phyloP scores from a whole-genome alignment of 1,284 basidiomycete species.

The Fomitiporia mediterranea region DNA sequence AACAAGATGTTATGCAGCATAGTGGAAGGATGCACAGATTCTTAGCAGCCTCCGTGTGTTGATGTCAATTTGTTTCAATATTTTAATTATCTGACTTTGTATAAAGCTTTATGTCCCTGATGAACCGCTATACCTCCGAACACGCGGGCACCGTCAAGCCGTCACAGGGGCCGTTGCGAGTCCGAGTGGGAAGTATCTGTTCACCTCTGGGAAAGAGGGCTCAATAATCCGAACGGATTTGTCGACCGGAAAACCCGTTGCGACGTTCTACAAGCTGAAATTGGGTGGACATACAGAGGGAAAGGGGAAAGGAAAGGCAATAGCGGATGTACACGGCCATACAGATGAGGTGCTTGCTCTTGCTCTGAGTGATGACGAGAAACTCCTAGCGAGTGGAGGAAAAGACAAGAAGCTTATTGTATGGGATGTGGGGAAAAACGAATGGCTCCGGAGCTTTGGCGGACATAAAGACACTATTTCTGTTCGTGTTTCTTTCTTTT shows the following conservation, averaged over 20 bases:
- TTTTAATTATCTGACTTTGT: conserved; percentile 25
- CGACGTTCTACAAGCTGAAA: conserved; percentile 57
- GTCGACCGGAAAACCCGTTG: conserved; percentile 50
- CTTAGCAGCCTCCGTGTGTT: conserved; percentile 63
- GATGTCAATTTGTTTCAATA: background rate
- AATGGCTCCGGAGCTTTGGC: conserved; percentile 75
- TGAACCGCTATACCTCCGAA: conserved; percentile 46
- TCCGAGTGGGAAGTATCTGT: conserved; percentile 65
- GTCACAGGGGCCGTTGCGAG: conserved; percentile 75
- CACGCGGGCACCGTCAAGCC: conserved; percentile 69
- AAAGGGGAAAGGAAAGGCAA: conserved; percentile 53
- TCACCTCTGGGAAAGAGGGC: conserved; percentile 84
- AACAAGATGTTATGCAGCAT: conserved; percentile 84
- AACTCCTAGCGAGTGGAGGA: conserved; percentile 82
- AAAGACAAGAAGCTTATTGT: conserved; percentile 77
- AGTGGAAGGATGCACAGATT: conserved; percentile 83
- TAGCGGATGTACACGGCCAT: conserved; percentile 62
- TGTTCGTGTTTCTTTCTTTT: conserved; percentile 43
- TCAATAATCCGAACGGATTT: conserved; percentile 80
- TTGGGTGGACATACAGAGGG: conserved; percentile 36
- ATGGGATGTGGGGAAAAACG: conserved; percentile 72
- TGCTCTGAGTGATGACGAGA: conserved; percentile 83
- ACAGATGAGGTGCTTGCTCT: conserved; percentile 81
- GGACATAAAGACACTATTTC: conserved; percentile 87
- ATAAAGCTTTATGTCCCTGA: conserved; percentile 44